Evolutionary conservation across 352 stramenopile species (phyloP).

Genomic region (Globisporangium paddicum): DNA sequence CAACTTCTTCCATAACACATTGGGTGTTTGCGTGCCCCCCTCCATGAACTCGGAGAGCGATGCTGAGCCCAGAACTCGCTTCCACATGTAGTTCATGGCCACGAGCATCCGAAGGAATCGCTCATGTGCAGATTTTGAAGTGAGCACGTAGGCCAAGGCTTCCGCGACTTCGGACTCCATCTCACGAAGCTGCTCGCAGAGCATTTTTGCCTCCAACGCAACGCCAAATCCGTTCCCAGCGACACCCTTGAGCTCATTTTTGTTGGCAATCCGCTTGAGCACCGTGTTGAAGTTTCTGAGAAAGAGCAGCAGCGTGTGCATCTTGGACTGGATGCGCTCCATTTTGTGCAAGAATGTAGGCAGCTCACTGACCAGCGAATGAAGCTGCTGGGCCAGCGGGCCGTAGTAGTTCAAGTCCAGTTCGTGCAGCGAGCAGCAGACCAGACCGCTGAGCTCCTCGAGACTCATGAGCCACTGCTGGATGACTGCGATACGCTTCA

Average conservation of each 20-base stretch:
- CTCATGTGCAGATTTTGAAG: slow-evolving; percentile 11
- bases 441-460: slow-evolving; percentile 32
- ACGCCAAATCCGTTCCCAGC: slow-evolving; percentile 30
- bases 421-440: slow-evolving; percentile 37
- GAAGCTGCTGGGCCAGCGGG: slow-evolving; percentile 24
- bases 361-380: slow-evolving; percentile 25
- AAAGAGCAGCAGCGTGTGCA: slow-evolving; percentile 28
- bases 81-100: slow-evolving; percentile 43
- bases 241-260: slow-evolving; percentile 41
- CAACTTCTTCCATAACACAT: slow-evolving; percentile 19
- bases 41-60: slow-evolving; percentile 27
- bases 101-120: slow-evolving; percentile 26
- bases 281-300: slow-evolving; percentile 40
- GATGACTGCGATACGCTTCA: not conserved
- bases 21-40: slow-evolving; percentile 11
- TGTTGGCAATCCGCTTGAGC: slow-evolving; percentile 33
- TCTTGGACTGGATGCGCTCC: slow-evolving; percentile 25
- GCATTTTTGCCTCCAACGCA: slow-evolving; percentile 24
- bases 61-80: slow-evolving; percentile 19
- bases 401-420: slow-evolving; percentile 34
- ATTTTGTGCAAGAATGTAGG: slow-evolving; percentile 37
- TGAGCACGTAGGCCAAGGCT: slow-evolving; percentile 20
- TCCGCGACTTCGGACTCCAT: slow-evolving; percentile 19
- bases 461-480: slow-evolving; percentile 34
- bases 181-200: slow-evolving; percentile 20